phyloP scores from a whole-genome alignment of 2,329 filamentous ascomycete species.

The Alternaria sp. region DNA sequence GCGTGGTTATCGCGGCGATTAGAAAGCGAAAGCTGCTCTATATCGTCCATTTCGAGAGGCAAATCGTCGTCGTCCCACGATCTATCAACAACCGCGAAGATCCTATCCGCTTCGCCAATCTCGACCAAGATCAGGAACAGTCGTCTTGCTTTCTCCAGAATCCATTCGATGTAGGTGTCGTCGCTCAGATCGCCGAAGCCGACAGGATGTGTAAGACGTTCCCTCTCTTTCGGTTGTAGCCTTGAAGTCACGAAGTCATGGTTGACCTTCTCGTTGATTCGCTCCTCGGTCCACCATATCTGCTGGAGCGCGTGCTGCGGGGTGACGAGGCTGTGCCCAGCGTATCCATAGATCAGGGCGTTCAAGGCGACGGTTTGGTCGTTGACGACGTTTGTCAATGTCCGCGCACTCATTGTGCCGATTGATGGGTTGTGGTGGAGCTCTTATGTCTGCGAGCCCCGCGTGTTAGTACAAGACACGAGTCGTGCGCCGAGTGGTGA shows the following conservation, averaged over 20 bases:
- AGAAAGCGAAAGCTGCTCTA: constrained; percentile 68
- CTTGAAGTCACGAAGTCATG: constrained; percentile 70
- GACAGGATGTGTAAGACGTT: constrained; percentile 67
- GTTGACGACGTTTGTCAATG: constrained; percentile 51
- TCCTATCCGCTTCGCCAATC: constrained; percentile 72
- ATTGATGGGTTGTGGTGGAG: constrained; percentile 1
- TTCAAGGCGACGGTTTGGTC: constrained; percentile 56
- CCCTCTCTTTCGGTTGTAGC: constrained; percentile 67
- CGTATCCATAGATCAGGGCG: constrained; percentile 59
- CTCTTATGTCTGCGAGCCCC: constrained; percentile 18
- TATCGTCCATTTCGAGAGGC: constrained; percentile 70
- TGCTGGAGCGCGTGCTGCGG: constrained; percentile 57
- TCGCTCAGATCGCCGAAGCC: constrained; percentile 74
- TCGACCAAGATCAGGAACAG: constrained; percentile 76
- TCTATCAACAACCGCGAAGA: constrained; percentile 76
- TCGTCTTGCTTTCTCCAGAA: constrained; percentile 70
- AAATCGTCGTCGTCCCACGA: constrained; percentile 80
- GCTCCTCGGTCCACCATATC: constrained; percentile 75
- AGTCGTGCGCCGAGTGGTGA: constrained; percentile 24
- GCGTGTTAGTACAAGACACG: constrained; percentile 21
- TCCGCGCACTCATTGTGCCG: constrained; percentile 46
- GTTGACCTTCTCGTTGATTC: constrained; percentile 73
- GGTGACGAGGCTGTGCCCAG: constrained; percentile 58
- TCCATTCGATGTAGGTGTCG: constrained; percentile 81
- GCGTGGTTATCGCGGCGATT: constrained; percentile 65